Evolutionary conservation across 495 filamentous ascomycete genomes (phyloP).

Genomic region (Talaromyces trachyspermus): DNA sequence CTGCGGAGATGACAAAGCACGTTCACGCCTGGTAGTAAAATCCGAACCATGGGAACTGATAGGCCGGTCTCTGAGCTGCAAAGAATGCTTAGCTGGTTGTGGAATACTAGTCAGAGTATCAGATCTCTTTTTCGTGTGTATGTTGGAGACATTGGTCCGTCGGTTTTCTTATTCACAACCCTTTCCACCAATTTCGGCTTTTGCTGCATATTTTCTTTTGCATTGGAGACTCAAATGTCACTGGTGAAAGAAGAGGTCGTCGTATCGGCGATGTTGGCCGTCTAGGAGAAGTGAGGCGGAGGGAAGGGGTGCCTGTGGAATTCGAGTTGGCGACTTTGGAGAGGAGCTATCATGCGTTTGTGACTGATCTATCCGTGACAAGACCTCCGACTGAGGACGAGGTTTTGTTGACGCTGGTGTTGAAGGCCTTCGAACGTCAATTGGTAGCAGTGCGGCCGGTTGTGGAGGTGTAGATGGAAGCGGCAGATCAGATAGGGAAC

Average conservation of each 20-base stretch:
- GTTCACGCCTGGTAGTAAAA: slow-evolving; percentile 20
- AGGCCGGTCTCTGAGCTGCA: slow-evolving; percentile 41
- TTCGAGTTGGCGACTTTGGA: slow-evolving; percentile 23
- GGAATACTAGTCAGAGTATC: slow-evolving; percentile 47
- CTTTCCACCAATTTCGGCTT: slow-evolving; percentile 25
- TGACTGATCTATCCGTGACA: slow-evolving; percentile 27
- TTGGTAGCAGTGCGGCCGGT: slow-evolving; percentile 27
- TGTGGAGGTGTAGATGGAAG: slow-evolving; percentile 43
- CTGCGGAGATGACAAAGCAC: slow-evolving; percentile 28
- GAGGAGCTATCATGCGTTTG: slow-evolving; percentile 29
- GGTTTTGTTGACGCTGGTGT: slow-evolving; percentile 25
- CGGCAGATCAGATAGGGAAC: slow-evolving; percentile 85
- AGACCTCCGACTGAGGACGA: slow-evolving; percentile 20
- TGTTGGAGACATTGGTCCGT: slow-evolving; percentile 33
- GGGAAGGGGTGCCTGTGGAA: slow-evolving; percentile 21
- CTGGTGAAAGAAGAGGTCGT: slow-evolving; percentile 30
- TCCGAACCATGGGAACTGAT: slow-evolving; percentile 33
- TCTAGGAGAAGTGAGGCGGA: slow-evolving; percentile 27
- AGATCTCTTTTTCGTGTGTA: slow-evolving; percentile 40
- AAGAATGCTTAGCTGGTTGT: slow-evolving; percentile 31
- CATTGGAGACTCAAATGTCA: slow-evolving; percentile 40
- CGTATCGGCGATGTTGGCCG: slow-evolving; percentile 31
- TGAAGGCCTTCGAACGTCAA: slow-evolving; percentile 25
- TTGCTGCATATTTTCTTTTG: slow-evolving; percentile 47
- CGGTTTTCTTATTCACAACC: slow-evolving; percentile 27